Percentiles rank a stretch among this genome's conserved stretches.
These are phyloP conservation scores for Eucalyptus sp. DNA, from an alignment of 345 rosid species.

Conservation along the genomic window DNA sequence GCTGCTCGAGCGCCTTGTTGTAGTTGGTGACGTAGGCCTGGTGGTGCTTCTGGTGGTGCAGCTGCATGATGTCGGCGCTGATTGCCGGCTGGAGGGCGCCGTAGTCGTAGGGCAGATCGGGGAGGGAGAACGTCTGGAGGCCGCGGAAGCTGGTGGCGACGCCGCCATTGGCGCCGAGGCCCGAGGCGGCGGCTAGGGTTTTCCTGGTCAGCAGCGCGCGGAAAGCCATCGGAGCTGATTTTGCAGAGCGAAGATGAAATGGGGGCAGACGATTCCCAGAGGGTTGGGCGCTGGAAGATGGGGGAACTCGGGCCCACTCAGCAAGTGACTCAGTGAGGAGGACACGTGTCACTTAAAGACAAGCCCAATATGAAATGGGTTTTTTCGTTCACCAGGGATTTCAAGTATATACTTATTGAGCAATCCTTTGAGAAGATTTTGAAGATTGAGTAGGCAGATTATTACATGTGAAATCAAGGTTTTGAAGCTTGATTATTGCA, in stretches of 20 bases:
- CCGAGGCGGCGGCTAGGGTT: constrained; percentile 6
- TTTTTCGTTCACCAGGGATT: not conserved
- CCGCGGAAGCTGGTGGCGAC: constrained; percentile 8
- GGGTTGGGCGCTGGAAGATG: not conserved
- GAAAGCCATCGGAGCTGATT: constrained; percentile 45
- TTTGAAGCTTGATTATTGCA: not conserved
- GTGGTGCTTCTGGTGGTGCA: constrained; percentile 98
- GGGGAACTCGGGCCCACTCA: not conserved
- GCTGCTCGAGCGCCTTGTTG: constrained; percentile 83
- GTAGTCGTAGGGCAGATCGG: constrained; percentile 87
- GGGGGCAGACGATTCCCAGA: not conserved
- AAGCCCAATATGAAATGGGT: not conserved
- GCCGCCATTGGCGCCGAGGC: not conserved
- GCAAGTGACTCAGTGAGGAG: not conserved
- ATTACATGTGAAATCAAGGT: not conserved
- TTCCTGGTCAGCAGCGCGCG: constrained; percentile 26
- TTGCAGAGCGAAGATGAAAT: not conserved
- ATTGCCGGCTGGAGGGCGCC: constrained; percentile 87
- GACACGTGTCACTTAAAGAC: not conserved
- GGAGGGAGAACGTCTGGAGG: constrained; percentile 69
- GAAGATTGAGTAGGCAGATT: not conserved
- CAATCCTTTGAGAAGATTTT: not conserved
- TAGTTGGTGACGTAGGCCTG: constrained; percentile 83
- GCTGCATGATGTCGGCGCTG: constrained; percentile 87
- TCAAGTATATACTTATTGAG: not conserved